phyloP scores from a whole-genome alignment of 768 basidiomycete species.

The Boletus subcaerulescens region DNA sequence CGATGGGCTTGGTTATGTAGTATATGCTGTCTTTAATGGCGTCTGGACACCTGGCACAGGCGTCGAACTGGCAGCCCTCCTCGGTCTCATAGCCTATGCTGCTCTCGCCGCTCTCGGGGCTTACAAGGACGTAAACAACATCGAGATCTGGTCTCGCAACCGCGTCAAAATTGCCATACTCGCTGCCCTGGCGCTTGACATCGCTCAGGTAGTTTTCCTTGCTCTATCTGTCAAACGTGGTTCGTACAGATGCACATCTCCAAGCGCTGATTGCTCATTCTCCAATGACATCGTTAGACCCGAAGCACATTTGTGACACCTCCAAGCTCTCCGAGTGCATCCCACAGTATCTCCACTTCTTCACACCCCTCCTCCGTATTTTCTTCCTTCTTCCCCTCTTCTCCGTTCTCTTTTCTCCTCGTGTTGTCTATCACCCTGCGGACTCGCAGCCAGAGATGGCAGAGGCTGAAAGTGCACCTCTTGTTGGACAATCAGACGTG shows the following conservation, averaged over 20 bases:
- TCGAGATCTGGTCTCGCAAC: slow-evolving; percentile 62
- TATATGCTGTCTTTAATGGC: slow-evolving; percentile 60
- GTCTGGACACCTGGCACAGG: slow-evolving; percentile 63
- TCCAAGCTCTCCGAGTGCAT: slow-evolving; percentile 29
- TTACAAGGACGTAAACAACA: slow-evolving; percentile 74
- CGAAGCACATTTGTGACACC: slow-evolving; percentile 16
- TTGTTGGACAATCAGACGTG: slow-evolving; percentile 43
- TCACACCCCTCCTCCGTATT: slow-evolving; percentile 63
- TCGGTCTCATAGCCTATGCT: slow-evolving; percentile 67
- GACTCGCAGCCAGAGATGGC: slow-evolving; percentile 16
- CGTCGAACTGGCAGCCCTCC: slow-evolving; percentile 62
- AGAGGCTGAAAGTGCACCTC: slow-evolving; percentile 24
- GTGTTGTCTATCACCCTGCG: slow-evolving; percentile 51
- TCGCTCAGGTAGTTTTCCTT: slow-evolving; percentile 55
- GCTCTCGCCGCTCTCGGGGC: slow-evolving; percentile 73
- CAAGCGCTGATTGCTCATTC: background rate
- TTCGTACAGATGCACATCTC: slow-evolving; percentile 20
- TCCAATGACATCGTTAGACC: slow-evolving; percentile 8
- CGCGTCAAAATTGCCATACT: slow-evolving; percentile 55
- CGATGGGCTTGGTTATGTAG: slow-evolving; percentile 73
- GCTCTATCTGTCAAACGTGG: slow-evolving; percentile 39
- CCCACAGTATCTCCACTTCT: slow-evolving; percentile 44
- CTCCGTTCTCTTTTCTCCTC: slow-evolving; percentile 59
- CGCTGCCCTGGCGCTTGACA: slow-evolving; percentile 55
- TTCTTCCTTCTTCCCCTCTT: slow-evolving; percentile 61